Conservation (phyloP, 768 basidiomycete genomes). For the Mycena polygramma region DNA sequence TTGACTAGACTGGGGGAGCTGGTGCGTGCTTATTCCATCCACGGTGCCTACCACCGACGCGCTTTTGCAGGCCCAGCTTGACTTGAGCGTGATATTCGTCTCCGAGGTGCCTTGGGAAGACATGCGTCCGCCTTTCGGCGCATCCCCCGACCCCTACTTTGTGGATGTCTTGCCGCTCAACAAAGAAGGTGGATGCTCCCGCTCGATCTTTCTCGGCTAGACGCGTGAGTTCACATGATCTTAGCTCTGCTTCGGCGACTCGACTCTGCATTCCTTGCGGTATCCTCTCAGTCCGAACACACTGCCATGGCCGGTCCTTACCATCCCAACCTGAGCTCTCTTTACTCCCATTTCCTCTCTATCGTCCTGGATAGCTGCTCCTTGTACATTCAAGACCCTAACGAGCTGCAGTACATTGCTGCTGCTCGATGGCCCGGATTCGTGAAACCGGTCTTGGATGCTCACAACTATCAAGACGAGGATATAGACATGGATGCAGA, state of each 20-base stretch:
- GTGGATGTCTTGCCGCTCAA: constrained; percentile 65
- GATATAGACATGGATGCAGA: constrained; percentile 39
- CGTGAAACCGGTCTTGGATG: constrained; percentile 74
- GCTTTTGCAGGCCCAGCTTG: constrained; percentile 63
- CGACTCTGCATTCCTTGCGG: constrained; percentile 51
- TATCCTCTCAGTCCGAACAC: constrained; percentile 27
- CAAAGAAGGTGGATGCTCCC: constrained; percentile 65
- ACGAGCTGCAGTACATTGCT: constrained; percentile 81
- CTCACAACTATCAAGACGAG: constrained; percentile 46
- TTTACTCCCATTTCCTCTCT: constrained; percentile 75
- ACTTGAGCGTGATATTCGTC: constrained; percentile 71
- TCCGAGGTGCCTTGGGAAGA: constrained; percentile 80
- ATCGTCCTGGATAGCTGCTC: constrained; percentile 72
- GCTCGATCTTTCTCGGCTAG: constrained; percentile 7
- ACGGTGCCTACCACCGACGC: constrained; percentile 12
- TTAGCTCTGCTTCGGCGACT: constrained; percentile 50
- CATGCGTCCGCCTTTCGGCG: constrained; percentile 76
- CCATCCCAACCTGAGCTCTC: constrained; percentile 65
- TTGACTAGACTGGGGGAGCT: constrained; percentile 79
- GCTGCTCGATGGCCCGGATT: constrained; percentile 88
- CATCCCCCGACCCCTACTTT: constrained; percentile 80
- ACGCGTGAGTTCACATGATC: constrained; percentile 40
- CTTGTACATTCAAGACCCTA: constrained; percentile 73
- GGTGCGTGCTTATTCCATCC: constrained; percentile 55
- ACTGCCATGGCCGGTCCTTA: constrained; percentile 51